Percentiles rank a stretch among this genome's conserved stretches.
These are phyloP conservation scores for Diaporthe batatas DNA, from an alignment of 2,329 filamentous ascomycete species.

Conservation along the genomic window DNA sequence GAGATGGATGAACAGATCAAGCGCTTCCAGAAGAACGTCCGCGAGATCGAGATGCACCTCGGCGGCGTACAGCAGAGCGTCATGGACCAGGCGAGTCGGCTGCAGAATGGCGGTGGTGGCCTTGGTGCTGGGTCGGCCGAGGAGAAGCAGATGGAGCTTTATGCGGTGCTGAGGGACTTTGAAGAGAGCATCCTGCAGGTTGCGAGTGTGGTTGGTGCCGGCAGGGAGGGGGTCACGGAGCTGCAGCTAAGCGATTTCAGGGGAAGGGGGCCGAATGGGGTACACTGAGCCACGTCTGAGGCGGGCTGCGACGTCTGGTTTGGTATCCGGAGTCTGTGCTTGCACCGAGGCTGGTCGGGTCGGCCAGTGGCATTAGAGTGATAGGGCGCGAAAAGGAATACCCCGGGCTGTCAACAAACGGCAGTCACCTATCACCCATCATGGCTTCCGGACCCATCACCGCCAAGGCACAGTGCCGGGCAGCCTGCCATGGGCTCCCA, in stretches of 20 bases:
- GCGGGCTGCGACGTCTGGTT: not conserved
- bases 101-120: constrained; percentile 57
- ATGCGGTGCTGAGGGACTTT: constrained; percentile 73
- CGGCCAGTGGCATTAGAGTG: constrained; percentile 16
- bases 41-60: constrained; percentile 75
- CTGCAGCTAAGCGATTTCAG: constrained; percentile 66
- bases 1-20: constrained; percentile 71
- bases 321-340: not conserved
- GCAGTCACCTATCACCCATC: constrained; percentile 12
- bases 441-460: not conserved
- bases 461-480: not conserved
- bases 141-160: constrained; percentile 65
- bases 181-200: constrained; percentile 75
- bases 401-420: constrained; percentile 38
- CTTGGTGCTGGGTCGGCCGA: constrained; percentile 55
- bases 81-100: constrained; percentile 70
- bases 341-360: constrained; percentile 17
- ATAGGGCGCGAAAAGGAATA: constrained; percentile 38
- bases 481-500: not conserved
- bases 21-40: constrained; percentile 69
- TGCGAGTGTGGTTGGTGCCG: constrained; percentile 70
- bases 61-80: constrained; percentile 72
- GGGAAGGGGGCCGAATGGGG: constrained; percentile 46
- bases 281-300: constrained; percentile 38
- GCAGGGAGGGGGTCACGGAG: constrained; percentile 72